Evolutionary conservation across 2,329 filamentous ascomycete species (phyloP).

Genomic region (Talaromyces sp.): DNA sequence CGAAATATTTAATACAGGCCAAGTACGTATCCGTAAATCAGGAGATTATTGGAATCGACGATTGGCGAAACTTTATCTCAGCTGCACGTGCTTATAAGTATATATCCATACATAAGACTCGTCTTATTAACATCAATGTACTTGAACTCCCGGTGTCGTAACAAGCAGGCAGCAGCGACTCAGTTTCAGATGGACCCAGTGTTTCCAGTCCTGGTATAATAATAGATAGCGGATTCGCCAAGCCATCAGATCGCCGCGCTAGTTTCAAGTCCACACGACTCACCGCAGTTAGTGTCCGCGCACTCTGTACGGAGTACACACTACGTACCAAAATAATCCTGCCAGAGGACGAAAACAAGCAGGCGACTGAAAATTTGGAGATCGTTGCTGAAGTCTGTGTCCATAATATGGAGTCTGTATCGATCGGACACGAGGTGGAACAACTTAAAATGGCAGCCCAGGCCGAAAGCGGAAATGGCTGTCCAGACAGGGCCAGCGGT

Average conservation of each 20-base stretch:
- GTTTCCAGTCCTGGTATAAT: neutral
- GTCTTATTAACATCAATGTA: too few species aligned
- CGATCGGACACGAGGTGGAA: neutral
- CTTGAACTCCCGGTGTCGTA: too few species aligned
- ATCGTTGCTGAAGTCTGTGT: neutral
- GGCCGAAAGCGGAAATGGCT: neutral
- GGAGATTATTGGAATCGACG: neutral
- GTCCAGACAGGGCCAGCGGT: neutral
- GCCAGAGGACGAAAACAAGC: too few species aligned
- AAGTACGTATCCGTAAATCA: neutral
- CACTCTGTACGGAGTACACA: too few species aligned
- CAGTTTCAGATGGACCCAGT: too few species aligned
- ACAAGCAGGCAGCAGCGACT: neutral
- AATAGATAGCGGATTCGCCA: neutral
- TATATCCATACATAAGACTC: too few species aligned
- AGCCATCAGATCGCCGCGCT: neutral
- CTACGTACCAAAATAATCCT: too few species aligned
- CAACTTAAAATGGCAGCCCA: neutral
- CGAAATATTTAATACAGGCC: neutral
- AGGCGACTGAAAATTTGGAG: neutral
- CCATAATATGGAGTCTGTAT: too few species aligned
- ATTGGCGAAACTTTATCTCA: neutral
- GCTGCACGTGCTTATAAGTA: neutral
- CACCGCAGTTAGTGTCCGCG: too few species aligned
- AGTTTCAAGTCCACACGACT: too few species aligned